These are phyloP conservation scores for Apiotrichum sp. DNA, from an alignment of 1,284 basidiomycete species.

Conservation along the genomic window DNA sequence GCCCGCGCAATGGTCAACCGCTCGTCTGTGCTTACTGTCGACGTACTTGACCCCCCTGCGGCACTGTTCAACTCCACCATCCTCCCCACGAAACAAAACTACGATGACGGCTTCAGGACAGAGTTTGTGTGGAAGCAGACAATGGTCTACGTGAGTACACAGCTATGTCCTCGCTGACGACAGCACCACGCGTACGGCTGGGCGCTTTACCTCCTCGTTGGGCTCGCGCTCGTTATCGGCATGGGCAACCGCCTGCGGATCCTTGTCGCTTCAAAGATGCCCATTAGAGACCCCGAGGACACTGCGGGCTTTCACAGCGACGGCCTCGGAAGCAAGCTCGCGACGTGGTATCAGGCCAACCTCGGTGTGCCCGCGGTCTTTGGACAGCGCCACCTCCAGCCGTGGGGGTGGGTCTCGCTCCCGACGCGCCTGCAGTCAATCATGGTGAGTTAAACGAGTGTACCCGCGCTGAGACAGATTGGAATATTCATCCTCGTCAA, in stretches of 20 bases:
- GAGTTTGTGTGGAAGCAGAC: neutral
- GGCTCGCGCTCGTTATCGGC: constrained; percentile 15
- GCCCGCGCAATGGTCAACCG: neutral
- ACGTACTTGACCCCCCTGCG: neutral
- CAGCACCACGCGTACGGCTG: constrained; percentile 27
- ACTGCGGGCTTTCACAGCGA: no score
- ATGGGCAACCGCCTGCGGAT: constrained; percentile 9
- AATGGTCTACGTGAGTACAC: no score
- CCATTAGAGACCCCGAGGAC: constrained; percentile 1
- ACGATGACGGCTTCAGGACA: neutral
- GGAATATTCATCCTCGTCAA: constrained; percentile 22
- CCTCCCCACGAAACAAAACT: neutral
- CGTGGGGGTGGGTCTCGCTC: constrained; percentile 16
- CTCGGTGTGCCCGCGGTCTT: constrained; percentile 20
- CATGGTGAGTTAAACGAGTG: constrained; percentile 12
- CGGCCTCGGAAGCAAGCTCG: neutral
- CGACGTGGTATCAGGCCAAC: constrained; percentile 13
- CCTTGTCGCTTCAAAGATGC: neutral
- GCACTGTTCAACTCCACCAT: neutral
- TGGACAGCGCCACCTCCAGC: constrained; percentile 17
- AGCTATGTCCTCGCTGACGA: no score
- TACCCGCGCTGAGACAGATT: constrained; percentile 4
- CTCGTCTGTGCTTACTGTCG: neutral
- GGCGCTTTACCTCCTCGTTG: constrained; percentile 21
- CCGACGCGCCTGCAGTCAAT: constrained; percentile 23